These are phyloP conservation scores for Erythrophleum fordii DNA, from an alignment of 306 rosid genomes.

Conservation along the genomic window DNA sequence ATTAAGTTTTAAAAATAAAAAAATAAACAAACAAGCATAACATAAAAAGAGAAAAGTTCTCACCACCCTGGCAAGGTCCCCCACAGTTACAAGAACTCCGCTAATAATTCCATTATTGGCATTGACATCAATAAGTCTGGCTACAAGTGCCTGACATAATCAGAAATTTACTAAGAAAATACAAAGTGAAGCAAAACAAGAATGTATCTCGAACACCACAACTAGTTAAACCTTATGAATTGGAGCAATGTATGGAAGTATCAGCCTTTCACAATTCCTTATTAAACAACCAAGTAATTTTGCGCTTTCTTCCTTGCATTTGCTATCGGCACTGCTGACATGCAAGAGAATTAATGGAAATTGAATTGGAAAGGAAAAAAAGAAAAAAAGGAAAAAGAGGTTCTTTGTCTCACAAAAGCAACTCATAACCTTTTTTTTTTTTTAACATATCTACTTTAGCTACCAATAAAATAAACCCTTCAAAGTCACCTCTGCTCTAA, in stretches of 20 bases:
- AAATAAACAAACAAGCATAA: constrained; percentile 13
- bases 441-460: background rate
- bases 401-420: constrained; percentile 22
- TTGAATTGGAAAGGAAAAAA: background rate
- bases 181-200: constrained; percentile 17
- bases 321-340: constrained; percentile 97
- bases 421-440: constrained; percentile 21
- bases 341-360: constrained; percentile 46
- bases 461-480: constrained; percentile 20
- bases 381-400: no score
- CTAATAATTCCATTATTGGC: constrained; percentile 85
- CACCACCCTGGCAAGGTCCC: constrained; percentile 99
- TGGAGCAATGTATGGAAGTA: constrained; percentile 95
- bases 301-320: constrained; percentile 99
- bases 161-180: constrained; percentile 38
- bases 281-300: constrained; percentile 95
- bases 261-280: constrained; percentile 91
- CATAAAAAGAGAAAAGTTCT: constrained; percentile 46
- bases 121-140: constrained; percentile 77
- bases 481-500: constrained; percentile 86
- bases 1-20: background rate
- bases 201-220: constrained; percentile 26
- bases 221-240: constrained; percentile 78
- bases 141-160: constrained; percentile 84
- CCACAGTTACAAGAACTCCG: constrained; percentile 98